Conservation (phyloP, 2,329 filamentous ascomycete species). For the Alternaria sp. region DNA sequence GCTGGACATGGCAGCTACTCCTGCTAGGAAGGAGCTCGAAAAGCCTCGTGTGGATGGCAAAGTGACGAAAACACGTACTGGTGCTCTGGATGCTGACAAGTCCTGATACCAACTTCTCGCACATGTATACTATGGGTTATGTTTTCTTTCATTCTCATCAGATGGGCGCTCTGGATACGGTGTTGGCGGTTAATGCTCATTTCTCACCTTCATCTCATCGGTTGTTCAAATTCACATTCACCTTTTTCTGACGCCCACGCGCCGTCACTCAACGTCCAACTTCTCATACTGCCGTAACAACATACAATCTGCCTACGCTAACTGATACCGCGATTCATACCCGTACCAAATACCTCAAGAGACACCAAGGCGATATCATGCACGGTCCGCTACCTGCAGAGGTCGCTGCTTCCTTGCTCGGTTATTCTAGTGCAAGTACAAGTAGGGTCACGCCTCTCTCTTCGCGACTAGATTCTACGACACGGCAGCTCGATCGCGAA, state of each 20-base stretch:
- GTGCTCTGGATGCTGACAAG: slow-evolving; percentile 2
- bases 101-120: not conserved
- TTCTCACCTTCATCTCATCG: too few species aligned
- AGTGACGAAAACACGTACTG: not conserved
- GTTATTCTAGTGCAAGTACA: accelerated
- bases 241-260: not conserved
- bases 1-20: not conserved
- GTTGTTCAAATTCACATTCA: not conserved
- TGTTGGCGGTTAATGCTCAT: too few species aligned
- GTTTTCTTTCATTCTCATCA: not conserved
- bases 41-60: not conserved
- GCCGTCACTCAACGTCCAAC: not conserved
- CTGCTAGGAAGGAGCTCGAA: slow-evolving; percentile 3
- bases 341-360: too few species aligned
- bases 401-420: too few species aligned
- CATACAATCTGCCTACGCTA: too few species aligned
- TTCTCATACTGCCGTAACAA: too few species aligned
- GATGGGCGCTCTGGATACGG: not conserved
- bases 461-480: too few species aligned
- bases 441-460: too few species aligned
- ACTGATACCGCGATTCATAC: too few species aligned
- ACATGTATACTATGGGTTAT: not conserved
- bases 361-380: too few species aligned
- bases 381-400: too few species aligned
- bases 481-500: too few species aligned